Evolutionary conservation across 352 stramenopile genomes (phyloP).

Genomic region (Globisporangium mamillatum): DNA sequence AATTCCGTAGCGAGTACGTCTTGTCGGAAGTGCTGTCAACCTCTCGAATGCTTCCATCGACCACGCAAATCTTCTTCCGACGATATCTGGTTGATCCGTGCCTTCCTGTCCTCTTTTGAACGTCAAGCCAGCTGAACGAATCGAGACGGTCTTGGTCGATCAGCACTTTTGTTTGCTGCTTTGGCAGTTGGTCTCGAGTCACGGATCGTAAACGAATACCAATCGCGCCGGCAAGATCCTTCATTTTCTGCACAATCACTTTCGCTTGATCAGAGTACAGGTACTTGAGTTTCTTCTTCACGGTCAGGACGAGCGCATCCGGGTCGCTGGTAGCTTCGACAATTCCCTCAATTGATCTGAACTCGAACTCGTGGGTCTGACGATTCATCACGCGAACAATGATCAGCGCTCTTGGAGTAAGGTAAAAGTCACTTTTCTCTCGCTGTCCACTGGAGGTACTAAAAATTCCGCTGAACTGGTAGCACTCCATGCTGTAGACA

Average conservation of each 20-base stretch:
- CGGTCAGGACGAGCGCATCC: constrained; percentile 57
- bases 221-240: constrained; percentile 58
- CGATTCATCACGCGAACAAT: constrained; percentile 59
- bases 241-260: constrained; percentile 64
- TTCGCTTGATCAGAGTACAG: constrained; percentile 65
- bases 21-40: constrained; percentile 47
- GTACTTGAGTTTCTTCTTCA: constrained; percentile 68
- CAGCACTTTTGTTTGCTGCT: constrained; percentile 36
- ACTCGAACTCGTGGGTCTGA: constrained; percentile 78
- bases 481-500: constrained; percentile 63
- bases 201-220: constrained; percentile 47
- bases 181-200: constrained; percentile 45
- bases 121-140: constrained; percentile 42
- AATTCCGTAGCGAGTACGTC: constrained; percentile 49
- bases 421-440: constrained; percentile 70
- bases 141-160: constrained; percentile 39
- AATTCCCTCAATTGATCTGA: constrained; percentile 53
- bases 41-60: constrained; percentile 51
- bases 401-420: constrained; percentile 68
- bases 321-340: constrained; percentile 37
- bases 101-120: constrained; percentile 51
- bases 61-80: constrained; percentile 65
- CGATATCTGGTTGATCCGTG: constrained; percentile 56
- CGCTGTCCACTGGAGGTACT: constrained; percentile 63
- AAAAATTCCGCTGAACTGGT: constrained; percentile 73